A percentile compares a stretch with the other conserved stretches of the same genome.
Conservation (phyloP, 2,329 filamentous ascomycete genomes). For the Stagonosporopsis cucurbitacearum region DNA sequence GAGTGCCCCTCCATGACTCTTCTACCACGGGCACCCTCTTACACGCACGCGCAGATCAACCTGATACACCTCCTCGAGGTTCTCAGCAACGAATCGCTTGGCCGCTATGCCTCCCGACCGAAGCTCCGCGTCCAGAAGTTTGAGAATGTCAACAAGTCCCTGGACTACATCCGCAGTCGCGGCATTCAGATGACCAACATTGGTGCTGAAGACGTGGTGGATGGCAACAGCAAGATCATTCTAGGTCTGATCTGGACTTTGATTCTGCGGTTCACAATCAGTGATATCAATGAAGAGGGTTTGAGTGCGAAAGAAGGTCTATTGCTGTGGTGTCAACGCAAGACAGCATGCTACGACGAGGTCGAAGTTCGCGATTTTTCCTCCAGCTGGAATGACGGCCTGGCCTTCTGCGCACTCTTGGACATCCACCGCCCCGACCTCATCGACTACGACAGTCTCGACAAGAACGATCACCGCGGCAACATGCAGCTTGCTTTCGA, state of each 20-base stretch:
- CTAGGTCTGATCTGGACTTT: slow-evolving; percentile 97
- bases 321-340: slow-evolving; percentile 95
- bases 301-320: slow-evolving; percentile 97
- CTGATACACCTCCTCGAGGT: slow-evolving; percentile 98
- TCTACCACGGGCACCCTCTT: slow-evolving; percentile 7
- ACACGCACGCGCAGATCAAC: slow-evolving; percentile 67
- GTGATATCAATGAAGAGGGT: slow-evolving; percentile 96
- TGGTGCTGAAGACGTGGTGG: slow-evolving; percentile 96
- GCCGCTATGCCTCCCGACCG: slow-evolving; percentile 94
- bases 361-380: slow-evolving; percentile 96
- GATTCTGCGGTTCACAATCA: slow-evolving; percentile 97
- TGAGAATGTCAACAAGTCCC: slow-evolving; percentile 95
- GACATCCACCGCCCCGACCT: slow-evolving; percentile 97
- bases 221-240: slow-evolving; percentile 97
- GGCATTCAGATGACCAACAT: slow-evolving; percentile 99
- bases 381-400: slow-evolving; percentile 93
- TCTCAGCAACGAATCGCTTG: slow-evolving; percentile 90
- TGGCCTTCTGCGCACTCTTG: slow-evolving; percentile 93
- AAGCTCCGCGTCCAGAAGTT: slow-evolving; percentile 96
- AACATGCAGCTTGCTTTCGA: slow-evolving; percentile 99
- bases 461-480: slow-evolving; percentile 91
- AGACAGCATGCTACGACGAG: slow-evolving; percentile 97
- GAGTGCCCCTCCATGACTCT: slow-evolving; percentile 53
- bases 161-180: slow-evolving; percentile 89
- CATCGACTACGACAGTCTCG: slow-evolving; percentile 93